phyloP scores from a whole-genome alignment of 257 asterid species.

The Solanum acaule region DNA sequence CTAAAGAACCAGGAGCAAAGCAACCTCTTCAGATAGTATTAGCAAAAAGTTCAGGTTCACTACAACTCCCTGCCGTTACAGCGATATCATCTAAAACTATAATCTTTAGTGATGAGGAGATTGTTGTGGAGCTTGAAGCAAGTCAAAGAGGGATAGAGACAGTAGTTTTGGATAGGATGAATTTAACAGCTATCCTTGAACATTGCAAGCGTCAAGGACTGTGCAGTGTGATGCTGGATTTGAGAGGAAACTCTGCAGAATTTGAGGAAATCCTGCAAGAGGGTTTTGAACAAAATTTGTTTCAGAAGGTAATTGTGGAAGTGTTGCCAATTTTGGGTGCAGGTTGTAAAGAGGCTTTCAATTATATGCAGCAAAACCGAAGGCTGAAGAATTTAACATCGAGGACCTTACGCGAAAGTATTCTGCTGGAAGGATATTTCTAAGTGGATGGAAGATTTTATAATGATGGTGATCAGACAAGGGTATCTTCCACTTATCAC shows the following conservation, averaged over 20 bases:
- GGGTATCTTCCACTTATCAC: not conserved
- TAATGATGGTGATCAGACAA: not conserved
- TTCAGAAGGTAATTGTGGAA: constrained; percentile 78
- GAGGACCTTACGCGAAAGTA: constrained; percentile 32
- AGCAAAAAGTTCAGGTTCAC: constrained; percentile 23
- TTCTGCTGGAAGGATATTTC: constrained; percentile 72
- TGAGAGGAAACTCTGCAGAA: constrained; percentile 31
- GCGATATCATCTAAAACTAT: constrained; percentile 21
- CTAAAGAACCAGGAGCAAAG: constrained; percentile 75
- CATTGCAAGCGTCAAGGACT: constrained; percentile 59
- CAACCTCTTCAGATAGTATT: constrained; percentile 62
- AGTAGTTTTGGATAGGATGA: constrained; percentile 27
- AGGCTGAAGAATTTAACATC: constrained; percentile 46
- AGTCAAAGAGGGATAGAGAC: constrained; percentile 34
- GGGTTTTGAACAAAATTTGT: constrained; percentile 44
- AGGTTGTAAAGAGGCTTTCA: constrained; percentile 6
- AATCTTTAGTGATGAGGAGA: constrained; percentile 32
- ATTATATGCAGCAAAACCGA: constrained; percentile 11
- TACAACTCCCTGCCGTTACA: constrained; percentile 12
- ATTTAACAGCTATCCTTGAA: constrained; percentile 52
- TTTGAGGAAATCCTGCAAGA: constrained; percentile 53
- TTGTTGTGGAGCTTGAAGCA: constrained; percentile 10
- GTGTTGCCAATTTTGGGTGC: constrained; percentile 54
- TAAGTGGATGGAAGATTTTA: constrained; percentile 7
- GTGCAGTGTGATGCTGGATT: constrained; percentile 65